phyloP scores from a whole-genome alignment of 768 basidiomycete species.

The Mycena haematopus region DNA sequence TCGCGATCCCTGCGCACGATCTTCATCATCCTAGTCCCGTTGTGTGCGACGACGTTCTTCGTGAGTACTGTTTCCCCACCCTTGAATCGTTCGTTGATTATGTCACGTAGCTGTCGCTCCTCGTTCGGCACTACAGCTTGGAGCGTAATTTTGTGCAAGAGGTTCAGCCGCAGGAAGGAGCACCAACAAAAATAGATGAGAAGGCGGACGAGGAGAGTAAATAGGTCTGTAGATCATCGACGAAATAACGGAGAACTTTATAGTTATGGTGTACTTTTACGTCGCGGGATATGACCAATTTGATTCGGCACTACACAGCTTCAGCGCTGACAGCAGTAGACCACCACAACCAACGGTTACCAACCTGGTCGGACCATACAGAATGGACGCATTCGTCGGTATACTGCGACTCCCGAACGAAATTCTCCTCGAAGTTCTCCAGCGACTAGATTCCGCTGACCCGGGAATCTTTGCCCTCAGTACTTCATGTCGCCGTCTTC shows the following conservation, averaged over 20 bases:
- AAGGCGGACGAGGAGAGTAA: neutral
- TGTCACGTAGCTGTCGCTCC: neutral
- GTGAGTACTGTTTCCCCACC: constrained; percentile 1
- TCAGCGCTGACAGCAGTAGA: too few relatives aligned
- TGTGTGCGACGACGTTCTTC: constrained; percentile 1
- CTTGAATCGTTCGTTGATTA: neutral
- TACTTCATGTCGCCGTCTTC: constrained; percentile 13
- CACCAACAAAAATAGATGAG: neutral
- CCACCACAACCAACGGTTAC: neutral
- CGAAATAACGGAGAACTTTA: too few relatives aligned
- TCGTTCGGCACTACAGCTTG: constrained; percentile 16
- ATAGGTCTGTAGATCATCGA: too few relatives aligned
- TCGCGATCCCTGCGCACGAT: constrained; percentile 23
- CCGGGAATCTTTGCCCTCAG: constrained; percentile 16
- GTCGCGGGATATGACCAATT: too few relatives aligned
- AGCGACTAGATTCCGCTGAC: constrained; percentile 14
- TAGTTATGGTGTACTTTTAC: too few relatives aligned
- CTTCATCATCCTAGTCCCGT: constrained; percentile 11
- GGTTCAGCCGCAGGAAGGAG: neutral
- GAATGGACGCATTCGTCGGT: neutral
- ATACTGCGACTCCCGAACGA: constrained; percentile 18
- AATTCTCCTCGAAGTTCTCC: constrained; percentile 19
- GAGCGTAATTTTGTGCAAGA: neutral
- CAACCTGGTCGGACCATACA: neutral
- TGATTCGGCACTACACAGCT: too few relatives aligned